Evolutionary conservation across 2,329 filamentous ascomycete genomes (phyloP).

Genomic region (Botrytis sinoallii): DNA sequence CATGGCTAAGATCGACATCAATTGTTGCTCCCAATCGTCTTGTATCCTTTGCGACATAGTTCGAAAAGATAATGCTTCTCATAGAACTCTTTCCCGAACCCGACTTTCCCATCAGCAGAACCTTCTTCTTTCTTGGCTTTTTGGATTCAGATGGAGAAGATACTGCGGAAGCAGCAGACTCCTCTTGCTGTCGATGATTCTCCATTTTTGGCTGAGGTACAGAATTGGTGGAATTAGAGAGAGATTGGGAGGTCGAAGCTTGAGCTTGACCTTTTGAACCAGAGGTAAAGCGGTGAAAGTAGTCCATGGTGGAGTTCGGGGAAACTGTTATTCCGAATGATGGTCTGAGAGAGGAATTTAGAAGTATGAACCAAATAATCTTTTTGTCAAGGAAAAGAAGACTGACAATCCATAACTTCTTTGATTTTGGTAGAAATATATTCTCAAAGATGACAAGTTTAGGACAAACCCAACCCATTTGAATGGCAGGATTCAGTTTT

Average conservation of each 20-base stretch:
- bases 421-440: not conserved
- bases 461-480: no score
- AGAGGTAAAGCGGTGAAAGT: conserved; percentile 13
- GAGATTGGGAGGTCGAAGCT: not conserved
- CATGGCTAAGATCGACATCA: conserved; percentile 96
- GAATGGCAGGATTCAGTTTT: not conserved
- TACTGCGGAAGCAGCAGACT: conserved; percentile 4
- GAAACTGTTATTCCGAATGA: not conserved
- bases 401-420: not conserved
- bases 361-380: not conserved
- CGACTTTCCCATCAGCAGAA: conserved; percentile 89
- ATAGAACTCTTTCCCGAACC: conserved; percentile 98
- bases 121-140: conserved; percentile 81
- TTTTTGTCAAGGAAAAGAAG: not conserved
- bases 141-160: conserved; percentile 24
- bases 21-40: conserved; percentile 91
- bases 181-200: conserved; percentile 14
- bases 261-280: conserved; percentile 3
- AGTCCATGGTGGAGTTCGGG: not conserved
- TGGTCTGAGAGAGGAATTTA: not conserved
- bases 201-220: conserved; percentile 15
- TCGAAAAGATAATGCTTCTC: conserved; percentile 98
- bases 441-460: not conserved
- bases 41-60: conserved; percentile 96
- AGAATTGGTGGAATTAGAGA: not conserved